Evolutionary conservation across 2,329 filamentous ascomycete species (phyloP), one percentile per base, ranked within the genome.

Genomic region (Gliomastix tumulicola): DNA sequence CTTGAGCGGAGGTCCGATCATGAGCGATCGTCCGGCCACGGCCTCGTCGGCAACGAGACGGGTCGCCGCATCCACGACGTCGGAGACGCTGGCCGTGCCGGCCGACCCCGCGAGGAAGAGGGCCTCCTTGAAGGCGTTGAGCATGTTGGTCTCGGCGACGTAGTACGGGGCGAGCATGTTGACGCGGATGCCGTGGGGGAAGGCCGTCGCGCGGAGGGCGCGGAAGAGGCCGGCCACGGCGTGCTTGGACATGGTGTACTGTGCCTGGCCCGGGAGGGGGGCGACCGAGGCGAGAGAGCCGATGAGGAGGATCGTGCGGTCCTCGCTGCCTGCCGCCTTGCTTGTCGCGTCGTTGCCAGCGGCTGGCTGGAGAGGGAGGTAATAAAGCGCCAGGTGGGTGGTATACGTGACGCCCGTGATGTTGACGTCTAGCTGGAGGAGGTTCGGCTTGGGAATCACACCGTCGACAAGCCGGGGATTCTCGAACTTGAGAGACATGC

Each of bases 141-240:
- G 46, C 56, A 62, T 62, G 44, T 51, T 68, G n/a, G 76, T 73
- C 12, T 76, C 80, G 46, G 78, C 71, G 47, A 69, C 62, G 53
- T 82, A 84, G 56, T 83, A 84, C 0, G 81, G 81, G 40, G 69
- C 71, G n/a, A 85, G 53, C 49, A 83, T 64, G 50, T 84, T 85
- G 41, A 82, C 62, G 31, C 82, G 68, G 30, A 84, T 59, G 18
- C 74, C 73, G 30, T 66, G 56, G 7, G 40, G 18, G 23, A 49
- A 53, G 3, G 68, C 61, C 1, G 68, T 69, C 5, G 62, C 53
- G 13, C 79, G 66, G 32, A 85, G 57, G 6, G 67, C 64, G 30
- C 80, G 68, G 54, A 80, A 84, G 22, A 84, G 59, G 0, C 80
- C 82, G 10, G 81, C 63, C 1, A 85, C 69, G 16, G 68, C 80